phyloP scores from a whole-genome alignment of 768 basidiomycete genomes.

The Tulasnella sp. region DNA sequence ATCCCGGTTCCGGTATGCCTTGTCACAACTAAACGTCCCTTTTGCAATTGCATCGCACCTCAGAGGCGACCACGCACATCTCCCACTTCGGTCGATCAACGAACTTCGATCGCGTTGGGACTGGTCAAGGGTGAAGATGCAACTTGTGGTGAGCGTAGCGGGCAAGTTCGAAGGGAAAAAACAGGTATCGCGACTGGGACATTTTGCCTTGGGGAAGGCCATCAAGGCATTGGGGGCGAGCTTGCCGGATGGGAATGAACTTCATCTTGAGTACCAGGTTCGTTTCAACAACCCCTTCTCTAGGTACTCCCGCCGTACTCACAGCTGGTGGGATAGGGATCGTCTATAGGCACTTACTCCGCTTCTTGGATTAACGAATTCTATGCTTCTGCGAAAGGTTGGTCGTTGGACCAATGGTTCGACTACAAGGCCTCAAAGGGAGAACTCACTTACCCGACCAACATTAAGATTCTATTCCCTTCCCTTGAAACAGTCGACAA shows the following conservation, averaged over 20 bases:
- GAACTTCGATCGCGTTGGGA: slow-evolving; percentile 65
- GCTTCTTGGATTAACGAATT: slow-evolving; percentile 82
- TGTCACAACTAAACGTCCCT: slow-evolving; percentile 22
- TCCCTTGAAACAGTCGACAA: slow-evolving; percentile 52
- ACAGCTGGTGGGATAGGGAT: slow-evolving; percentile 46
- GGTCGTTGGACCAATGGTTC: slow-evolving; percentile 59
- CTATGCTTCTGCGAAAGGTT: slow-evolving; percentile 60
- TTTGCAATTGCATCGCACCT: slow-evolving; percentile 17
- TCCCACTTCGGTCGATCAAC: slow-evolving; percentile 49
- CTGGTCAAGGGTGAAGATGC: slow-evolving; percentile 54
- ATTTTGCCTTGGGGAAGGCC: slow-evolving; percentile 61
- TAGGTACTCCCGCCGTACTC: slow-evolving; percentile 3
- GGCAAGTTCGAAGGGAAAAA: slow-evolving; percentile 67
- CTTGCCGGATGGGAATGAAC: slow-evolving; percentile 34
- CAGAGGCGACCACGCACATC: slow-evolving; percentile 31
- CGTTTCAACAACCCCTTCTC: slow-evolving; percentile 20
- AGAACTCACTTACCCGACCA: too few relatives aligned
- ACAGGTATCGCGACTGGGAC: slow-evolving; percentile 43
- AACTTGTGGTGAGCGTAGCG: slow-evolving; percentile 69
- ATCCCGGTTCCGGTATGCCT: slow-evolving; percentile 32
- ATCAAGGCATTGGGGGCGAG: slow-evolving; percentile 51
- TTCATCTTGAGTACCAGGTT: slow-evolving; percentile 74
- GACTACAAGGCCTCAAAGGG: slow-evolving; percentile 37
- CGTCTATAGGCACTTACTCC: slow-evolving; percentile 69
- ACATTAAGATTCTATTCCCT: slow-evolving; percentile 62